phyloP scores from a whole-genome alignment of 768 basidiomycete species.

The Panus rudis region DNA sequence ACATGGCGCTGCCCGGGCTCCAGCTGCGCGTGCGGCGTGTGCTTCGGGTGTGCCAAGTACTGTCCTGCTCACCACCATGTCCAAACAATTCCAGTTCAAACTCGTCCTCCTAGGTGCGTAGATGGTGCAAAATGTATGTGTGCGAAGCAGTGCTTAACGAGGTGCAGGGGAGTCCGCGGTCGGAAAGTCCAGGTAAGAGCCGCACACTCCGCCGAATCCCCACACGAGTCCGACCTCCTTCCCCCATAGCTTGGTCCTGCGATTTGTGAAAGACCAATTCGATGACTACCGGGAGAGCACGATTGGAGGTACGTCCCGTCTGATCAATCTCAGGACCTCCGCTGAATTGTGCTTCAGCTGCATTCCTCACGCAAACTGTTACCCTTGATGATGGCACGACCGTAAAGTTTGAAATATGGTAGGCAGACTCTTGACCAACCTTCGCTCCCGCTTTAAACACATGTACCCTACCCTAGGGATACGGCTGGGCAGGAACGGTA shows the following conservation, averaged over 20 bases:
- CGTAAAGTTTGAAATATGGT: slow-evolving; percentile 99
- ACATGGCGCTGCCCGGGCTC: slow-evolving; percentile 1
- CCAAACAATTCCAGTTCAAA: slow-evolving; percentile 92
- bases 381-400: slow-evolving; percentile 81
- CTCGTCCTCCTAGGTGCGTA: slow-evolving; percentile 86
- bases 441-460: background rate
- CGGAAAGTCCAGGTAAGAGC: slow-evolving; percentile 81
- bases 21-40: no score
- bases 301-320: slow-evolving; percentile 63
- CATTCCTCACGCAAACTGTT: slow-evolving; percentile 98
- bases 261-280: slow-evolving; percentile 96
- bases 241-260: slow-evolving; percentile 74
- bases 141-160: background rate
- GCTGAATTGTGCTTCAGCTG: slow-evolving; percentile 46
- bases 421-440: slow-evolving; percentile 18
- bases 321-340: background rate
- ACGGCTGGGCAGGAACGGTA: slow-evolving; percentile 95
- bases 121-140: background rate
- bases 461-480: slow-evolving; percentile 49
- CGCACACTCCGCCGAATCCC: slow-evolving; percentile 10
- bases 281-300: slow-evolving; percentile 95
- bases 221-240: background rate
- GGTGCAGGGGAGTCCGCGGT: slow-evolving; percentile 89
- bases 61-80: slow-evolving; percentile 54
- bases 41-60: no score